Evolutionary conservation across 1,284 basidiomycete genomes (phyloP).

Genomic region (Ceratobasidium sp.): DNA sequence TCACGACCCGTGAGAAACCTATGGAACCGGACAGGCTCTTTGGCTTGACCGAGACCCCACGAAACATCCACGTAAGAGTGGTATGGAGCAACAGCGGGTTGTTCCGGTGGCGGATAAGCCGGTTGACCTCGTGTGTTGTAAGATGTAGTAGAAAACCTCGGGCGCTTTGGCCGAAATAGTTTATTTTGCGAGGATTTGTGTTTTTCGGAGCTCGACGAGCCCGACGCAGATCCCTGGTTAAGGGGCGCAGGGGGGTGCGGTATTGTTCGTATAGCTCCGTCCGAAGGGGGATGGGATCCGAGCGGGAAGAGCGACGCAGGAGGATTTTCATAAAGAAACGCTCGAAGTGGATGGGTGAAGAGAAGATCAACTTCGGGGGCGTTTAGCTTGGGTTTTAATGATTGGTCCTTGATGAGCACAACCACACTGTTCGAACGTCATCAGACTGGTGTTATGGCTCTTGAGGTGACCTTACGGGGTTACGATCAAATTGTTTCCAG

Average conservation of each 20-base stretch:
- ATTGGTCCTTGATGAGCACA: conserved; percentile 73
- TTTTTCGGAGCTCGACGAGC: conserved; percentile 52
- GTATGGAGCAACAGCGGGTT: conserved; percentile 52
- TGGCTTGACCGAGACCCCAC: conserved; percentile 54
- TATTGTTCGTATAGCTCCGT: conserved; percentile 27
- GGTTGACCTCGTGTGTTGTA: conserved; percentile 14
- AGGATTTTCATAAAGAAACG: conserved; percentile 63
- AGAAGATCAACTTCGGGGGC: conserved; percentile 73
- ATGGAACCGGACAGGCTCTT: conserved; percentile 64
- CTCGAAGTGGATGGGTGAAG: conserved; percentile 78
- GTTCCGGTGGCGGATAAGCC: conserved; percentile 31
- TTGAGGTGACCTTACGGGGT: conserved; percentile 65
- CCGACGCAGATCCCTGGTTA: background rate
- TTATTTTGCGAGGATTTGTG: conserved; percentile 44
- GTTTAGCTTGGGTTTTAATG: conserved; percentile 73
- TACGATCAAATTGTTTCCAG: conserved; percentile 72
- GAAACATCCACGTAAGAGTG: conserved; percentile 66
- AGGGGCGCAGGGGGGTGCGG: background rate
- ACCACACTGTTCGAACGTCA: conserved; percentile 63
- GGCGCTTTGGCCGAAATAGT: conserved; percentile 3
- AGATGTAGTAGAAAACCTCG: conserved; percentile 5
- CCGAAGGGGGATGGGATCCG: conserved; percentile 48
- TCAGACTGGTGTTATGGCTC: conserved; percentile 10
- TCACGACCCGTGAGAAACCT: conserved; percentile 81
- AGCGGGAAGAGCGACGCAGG: conserved; percentile 65